phyloP scores from a whole-genome alignment of 164 flowering plant species.

The Macadamia tetraphylla region DNA sequence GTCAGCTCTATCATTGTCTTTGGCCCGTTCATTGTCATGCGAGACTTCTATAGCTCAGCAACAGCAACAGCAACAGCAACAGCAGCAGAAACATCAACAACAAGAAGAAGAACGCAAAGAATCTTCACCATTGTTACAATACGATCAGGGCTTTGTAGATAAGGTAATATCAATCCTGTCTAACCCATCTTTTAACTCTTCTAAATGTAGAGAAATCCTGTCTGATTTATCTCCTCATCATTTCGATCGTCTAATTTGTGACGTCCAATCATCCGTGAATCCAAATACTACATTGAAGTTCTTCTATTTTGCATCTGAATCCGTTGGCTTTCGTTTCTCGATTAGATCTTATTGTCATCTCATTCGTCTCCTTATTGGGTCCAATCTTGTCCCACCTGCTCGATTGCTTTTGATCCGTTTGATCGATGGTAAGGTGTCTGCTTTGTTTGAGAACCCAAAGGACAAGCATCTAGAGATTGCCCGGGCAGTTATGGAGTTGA shows the following conservation, averaged over 20 bases:
- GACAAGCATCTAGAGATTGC: slow-evolving; percentile 38
- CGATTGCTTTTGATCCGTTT: slow-evolving; percentile 58
- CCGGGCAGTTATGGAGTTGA: slow-evolving; percentile 2
- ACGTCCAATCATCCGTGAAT: slow-evolving; percentile 20
- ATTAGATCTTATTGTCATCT: slow-evolving; percentile 55
- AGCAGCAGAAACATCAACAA: background rate
- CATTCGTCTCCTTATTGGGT: slow-evolving; percentile 41
- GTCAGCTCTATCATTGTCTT: slow-evolving; percentile 1
- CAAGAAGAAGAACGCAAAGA: background rate
- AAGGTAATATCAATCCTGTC: slow-evolving; percentile 38
- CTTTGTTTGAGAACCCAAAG: slow-evolving; percentile 14
- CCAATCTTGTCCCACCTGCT: slow-evolving; percentile 39
- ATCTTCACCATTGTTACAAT: background rate
- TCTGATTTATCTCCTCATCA: slow-evolving; percentile 29
- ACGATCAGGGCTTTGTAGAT: slow-evolving; percentile 12
- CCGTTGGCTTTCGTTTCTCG: slow-evolving; percentile 37
- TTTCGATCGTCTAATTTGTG: slow-evolving; percentile 33
- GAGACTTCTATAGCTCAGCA: slow-evolving; percentile 8
- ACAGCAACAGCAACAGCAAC: background rate
- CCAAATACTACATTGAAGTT: slow-evolving; percentile 46
- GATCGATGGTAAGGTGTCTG: slow-evolving; percentile 52
- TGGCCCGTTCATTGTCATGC: slow-evolving; percentile 18
- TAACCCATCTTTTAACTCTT: slow-evolving; percentile 29
- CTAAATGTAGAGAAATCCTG: slow-evolving; percentile 26
- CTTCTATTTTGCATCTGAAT: slow-evolving; percentile 43